These are phyloP conservation scores for Shiraia bambusicola DNA, from an alignment of 2,329 filamentous ascomycete genomes.

Conservation along the genomic window DNA sequence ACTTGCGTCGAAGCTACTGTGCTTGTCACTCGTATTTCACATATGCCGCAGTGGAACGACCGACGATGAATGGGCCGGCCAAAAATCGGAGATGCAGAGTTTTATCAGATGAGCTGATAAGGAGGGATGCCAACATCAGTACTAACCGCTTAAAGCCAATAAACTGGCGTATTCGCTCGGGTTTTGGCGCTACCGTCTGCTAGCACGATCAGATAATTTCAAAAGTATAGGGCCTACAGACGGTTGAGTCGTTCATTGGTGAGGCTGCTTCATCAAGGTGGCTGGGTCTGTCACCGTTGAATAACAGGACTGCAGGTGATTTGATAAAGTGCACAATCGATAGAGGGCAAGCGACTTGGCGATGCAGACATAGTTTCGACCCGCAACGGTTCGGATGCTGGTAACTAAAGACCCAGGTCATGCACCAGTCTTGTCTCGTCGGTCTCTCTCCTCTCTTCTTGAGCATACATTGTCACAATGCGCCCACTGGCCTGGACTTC, in stretches of 20 bases:
- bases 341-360: constrained; percentile 1
- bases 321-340: background rate
- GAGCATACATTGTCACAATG: constrained; percentile 7
- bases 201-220: constrained; percentile 35
- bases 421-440: background rate
- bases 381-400: background rate
- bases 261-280: background rate
- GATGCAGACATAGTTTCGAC: background rate
- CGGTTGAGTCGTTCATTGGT: constrained; percentile 9
- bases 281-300: background rate
- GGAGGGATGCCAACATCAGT: constrained; percentile 10
- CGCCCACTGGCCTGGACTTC: constrained; percentile 2
- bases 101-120: constrained; percentile 34
- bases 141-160: constrained; percentile 5
- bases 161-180: constrained; percentile 9
- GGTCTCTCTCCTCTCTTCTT: background rate
- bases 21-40: too few relatives aligned
- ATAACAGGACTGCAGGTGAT: too few relatives aligned
- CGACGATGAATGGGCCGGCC: constrained; percentile 10
- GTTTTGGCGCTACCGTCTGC: constrained; percentile 4
- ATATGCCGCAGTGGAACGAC: too few relatives aligned
- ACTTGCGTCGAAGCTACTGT: too few relatives aligned
- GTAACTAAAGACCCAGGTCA: constrained; percentile 9
- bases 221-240: constrained; percentile 3
- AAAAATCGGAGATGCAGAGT: constrained; percentile 29